Conservation (phyloP, 2,329 filamentous ascomycete species). For the Xenosphaeropsis pyriputrescens region DNA sequence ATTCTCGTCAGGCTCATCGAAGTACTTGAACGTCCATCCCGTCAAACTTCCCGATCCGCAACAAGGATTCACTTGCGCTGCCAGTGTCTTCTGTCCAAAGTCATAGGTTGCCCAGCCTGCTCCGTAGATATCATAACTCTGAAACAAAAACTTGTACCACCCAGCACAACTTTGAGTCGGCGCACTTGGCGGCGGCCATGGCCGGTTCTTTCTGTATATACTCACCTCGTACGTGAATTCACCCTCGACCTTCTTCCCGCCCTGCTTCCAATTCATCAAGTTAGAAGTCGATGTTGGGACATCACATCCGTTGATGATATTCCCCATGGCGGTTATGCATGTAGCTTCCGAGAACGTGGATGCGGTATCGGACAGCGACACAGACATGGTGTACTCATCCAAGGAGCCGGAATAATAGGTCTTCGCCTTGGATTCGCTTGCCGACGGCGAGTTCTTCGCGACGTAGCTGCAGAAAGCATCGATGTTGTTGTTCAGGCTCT, state of each 20-base stretch:
- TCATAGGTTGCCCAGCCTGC: constrained; percentile 14
- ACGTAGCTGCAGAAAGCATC: constrained; percentile 2
- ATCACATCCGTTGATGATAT: constrained; percentile 17
- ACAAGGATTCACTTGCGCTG: constrained; percentile 8
- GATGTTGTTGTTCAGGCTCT: constrained; percentile 2
- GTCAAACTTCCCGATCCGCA: constrained; percentile 9
- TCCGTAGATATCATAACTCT: constrained; percentile 11
- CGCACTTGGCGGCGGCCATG: constrained; percentile 11
- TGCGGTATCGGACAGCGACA: constrained; percentile 7
- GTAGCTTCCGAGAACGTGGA: constrained; percentile 4
- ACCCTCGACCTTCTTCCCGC: constrained; percentile 11
- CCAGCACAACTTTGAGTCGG: constrained; percentile 10
- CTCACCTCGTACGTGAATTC: constrained; percentile 14
- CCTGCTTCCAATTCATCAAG: constrained; percentile 18
- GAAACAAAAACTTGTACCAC: constrained; percentile 8
- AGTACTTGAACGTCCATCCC: constrained; percentile 14
- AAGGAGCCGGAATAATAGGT: not conserved
- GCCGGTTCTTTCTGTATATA: constrained; percentile 8
- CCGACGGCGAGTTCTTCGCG: not conserved
- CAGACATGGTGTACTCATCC: not conserved
- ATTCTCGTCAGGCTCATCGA: constrained; percentile 5
- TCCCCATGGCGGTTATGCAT: constrained; percentile 5
- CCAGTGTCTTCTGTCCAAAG: constrained; percentile 12
- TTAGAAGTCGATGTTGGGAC: constrained; percentile 9
- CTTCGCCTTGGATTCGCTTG: not conserved